Base-by-base conservation (phyloP, 108 stramenopile genomes). In the Aureococcus anophagefferens region DNA sequence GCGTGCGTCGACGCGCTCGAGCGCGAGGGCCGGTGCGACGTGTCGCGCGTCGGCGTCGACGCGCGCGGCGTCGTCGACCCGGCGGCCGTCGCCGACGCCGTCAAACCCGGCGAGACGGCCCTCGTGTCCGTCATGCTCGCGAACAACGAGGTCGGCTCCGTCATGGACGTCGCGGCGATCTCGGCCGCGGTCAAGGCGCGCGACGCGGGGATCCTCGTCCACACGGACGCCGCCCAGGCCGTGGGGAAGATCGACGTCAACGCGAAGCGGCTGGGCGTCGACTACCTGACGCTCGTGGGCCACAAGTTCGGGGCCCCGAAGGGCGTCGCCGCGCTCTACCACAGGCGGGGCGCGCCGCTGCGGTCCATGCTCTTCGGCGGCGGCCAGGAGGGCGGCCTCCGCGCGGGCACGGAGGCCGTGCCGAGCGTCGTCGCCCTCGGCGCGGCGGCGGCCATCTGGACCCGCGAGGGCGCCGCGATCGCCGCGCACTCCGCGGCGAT, bases 291-390 rank as follows among this genome's bases (percentile, higher is more conserved):
- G 15, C 64, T 99, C 34, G 98, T 96, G 16, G 98, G 98, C 31
- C 98, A 99, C 82, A 99, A 97, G 79, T 87, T 95, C 68, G 96
- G 96, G 33, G 96, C 93, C 17, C 94, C 96, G 51, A 96, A 96
- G 74, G 71, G 84, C 65, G 86, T 44, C 0, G 72, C 71, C 29
- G 80, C 70, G 79, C 76, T 91, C 18, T 44, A 88, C 66, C 69
- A 88, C 63, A 76, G 87, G 72, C 89, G 91, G 59, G 91, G 91
- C 18, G 85, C 80, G 29, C 85, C 86, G 3, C 17, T 80, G 21
- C 33, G 21, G 13, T 59, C 25, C 18, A 33, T 78, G 18, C 9
- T 80, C 25, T 33, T 35, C 30, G 77, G 77, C 40, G 78, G 68
- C 34, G 83, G 84, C 46, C 89, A 90, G 80, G 96, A 96, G 76